phyloP scores from a whole-genome alignment of 164 flowering plant genomes.

The Aristolochia contorta region DNA sequence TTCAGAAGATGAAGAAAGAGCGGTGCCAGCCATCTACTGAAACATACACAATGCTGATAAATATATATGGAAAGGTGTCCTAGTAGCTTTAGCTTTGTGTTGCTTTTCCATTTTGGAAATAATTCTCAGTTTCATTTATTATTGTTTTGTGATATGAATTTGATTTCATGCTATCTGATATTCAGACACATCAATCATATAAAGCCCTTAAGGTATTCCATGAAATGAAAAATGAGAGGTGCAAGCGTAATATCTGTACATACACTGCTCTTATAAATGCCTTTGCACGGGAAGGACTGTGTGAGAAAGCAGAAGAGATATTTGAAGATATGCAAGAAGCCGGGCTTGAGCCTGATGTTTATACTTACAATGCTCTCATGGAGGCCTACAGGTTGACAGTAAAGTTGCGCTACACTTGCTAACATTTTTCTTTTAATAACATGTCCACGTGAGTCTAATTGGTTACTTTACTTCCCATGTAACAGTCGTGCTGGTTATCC shows the following conservation, averaged over 20 bases:
- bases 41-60: conserved; percentile 81
- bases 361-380: conserved; percentile 89
- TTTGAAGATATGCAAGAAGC: conserved; percentile 84
- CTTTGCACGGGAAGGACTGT: conserved; percentile 82
- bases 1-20: conserved; percentile 71
- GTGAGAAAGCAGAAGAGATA: conserved; percentile 87
- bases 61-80: conserved; percentile 71
- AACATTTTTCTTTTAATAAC: background rate
- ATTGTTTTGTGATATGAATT: too few species aligned
- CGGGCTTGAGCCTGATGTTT: conserved; percentile 90
- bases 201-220: conserved; percentile 69
- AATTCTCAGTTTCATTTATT: background rate
- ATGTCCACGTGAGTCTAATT: background rate
- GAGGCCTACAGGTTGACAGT: conserved; percentile 69
- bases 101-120: background rate
- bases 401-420: background rate
- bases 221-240: conserved; percentile 59
- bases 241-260: conserved; percentile 76
- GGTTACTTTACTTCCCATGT: background rate
- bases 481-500: conserved; percentile 71
- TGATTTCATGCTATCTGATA: background rate
- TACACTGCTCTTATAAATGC: conserved; percentile 84
- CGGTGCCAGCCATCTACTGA: conserved; percentile 56
- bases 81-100: background rate
- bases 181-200: conserved; percentile 53